A percentile compares a stretch with the other conserved stretches of the same genome.
These are phyloP conservation scores for Aspergillus vadensis DNA, from an alignment of 2,329 filamentous ascomycete genomes.

Conservation along the genomic window DNA sequence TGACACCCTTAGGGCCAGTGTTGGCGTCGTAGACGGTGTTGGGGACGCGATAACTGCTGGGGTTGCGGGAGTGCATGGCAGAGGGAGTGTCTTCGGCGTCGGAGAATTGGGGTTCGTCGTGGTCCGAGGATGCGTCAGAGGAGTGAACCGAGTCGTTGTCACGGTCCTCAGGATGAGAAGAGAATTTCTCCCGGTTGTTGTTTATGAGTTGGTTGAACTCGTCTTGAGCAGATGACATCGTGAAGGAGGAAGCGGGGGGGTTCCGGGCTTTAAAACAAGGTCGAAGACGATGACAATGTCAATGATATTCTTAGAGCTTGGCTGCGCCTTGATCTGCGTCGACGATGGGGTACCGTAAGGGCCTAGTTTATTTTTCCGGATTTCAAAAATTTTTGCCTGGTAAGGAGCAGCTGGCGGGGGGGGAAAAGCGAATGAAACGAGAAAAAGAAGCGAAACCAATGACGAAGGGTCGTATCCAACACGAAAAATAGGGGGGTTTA, in stretches of 20 bases:
- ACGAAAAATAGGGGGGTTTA: not conserved
- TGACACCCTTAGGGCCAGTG: conserved; percentile 55
- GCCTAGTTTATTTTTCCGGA: conserved; percentile 5
- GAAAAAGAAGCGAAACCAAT: not conserved
- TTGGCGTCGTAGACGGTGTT: conserved; percentile 51
- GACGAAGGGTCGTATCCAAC: conserved; percentile 4
- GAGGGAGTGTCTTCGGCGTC: conserved; percentile 37
- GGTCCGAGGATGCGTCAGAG: conserved; percentile 24
- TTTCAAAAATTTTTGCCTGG: not conserved
- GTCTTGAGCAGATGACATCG: conserved; percentile 49
- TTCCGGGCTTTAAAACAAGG: conserved; percentile 18
- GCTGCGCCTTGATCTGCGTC: conserved; percentile 18
- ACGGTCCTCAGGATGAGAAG: conserved; percentile 48
- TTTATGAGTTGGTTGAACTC: conserved; percentile 49
- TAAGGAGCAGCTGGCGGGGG: not conserved
- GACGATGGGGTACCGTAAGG: not conserved
- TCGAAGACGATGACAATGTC: not conserved
- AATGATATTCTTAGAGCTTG: conserved; percentile 17
- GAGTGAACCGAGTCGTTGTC: conserved; percentile 30
- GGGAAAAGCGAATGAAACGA: not conserved
- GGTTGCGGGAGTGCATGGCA: conserved; percentile 39
- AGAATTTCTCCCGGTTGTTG: conserved; percentile 37
- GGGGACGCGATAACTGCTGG: conserved; percentile 48
- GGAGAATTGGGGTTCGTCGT: conserved; percentile 34
- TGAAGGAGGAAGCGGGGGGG: conserved; percentile 26